phyloP scores from a whole-genome alignment of 2,329 filamentous ascomycete species.

The Xylariales sp. region DNA sequence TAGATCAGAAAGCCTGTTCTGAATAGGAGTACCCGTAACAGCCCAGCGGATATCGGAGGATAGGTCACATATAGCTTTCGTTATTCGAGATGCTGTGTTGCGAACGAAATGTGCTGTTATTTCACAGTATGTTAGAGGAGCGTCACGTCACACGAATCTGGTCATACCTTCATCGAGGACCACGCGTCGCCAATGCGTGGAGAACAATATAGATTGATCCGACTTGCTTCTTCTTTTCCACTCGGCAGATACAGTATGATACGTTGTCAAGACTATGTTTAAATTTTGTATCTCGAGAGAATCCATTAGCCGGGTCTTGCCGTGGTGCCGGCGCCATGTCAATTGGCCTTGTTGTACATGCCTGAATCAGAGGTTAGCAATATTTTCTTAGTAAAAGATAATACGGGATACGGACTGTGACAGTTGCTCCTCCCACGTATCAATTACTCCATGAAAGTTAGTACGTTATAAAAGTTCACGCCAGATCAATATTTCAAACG shows the following conservation, averaged over 20 bases:
- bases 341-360: slow-evolving; percentile 46
- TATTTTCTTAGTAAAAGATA: not conserved
- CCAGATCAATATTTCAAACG: not conserved
- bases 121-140: not conserved
- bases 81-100: slow-evolving; percentile 50
- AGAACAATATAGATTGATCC: slow-evolving; percentile 48
- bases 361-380: slow-evolving; percentile 34
- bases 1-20: slow-evolving; percentile 59
- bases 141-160: not conserved
- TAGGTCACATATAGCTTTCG: slow-evolving; percentile 54
- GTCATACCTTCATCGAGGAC: slow-evolving; percentile 55
- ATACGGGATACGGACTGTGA: slow-evolving; percentile 38
- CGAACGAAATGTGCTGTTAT: slow-evolving; percentile 56
- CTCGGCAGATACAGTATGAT: slow-evolving; percentile 55
- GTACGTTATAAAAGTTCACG: not conserved
- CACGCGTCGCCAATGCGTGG: slow-evolving; percentile 53
- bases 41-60: slow-evolving; percentile 56
- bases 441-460: slow-evolving; percentile 48
- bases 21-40: slow-evolving; percentile 62
- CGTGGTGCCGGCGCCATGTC: slow-evolving; percentile 48
- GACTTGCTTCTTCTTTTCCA: slow-evolving; percentile 44
- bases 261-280: slow-evolving; percentile 56
- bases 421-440: slow-evolving; percentile 55
- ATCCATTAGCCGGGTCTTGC: slow-evolving; percentile 42
- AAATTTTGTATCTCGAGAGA: slow-evolving; percentile 33